Base-by-base conservation (phyloP, 192 early-diverging fungal genomes). In the Geranomyces variabilis region DNA sequence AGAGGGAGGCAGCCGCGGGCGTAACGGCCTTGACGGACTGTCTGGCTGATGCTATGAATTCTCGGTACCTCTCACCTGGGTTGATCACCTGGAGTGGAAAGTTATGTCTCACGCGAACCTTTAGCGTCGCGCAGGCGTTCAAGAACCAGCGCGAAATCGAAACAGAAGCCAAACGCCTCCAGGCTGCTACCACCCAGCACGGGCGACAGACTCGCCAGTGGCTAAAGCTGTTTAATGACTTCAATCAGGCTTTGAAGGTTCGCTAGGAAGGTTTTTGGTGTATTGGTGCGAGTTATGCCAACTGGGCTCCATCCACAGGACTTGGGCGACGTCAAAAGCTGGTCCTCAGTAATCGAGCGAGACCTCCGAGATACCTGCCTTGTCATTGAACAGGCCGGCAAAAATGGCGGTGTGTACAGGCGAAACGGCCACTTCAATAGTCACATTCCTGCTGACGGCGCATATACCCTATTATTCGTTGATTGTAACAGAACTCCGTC, bases 311-410 rank as follows among this genome's bases (percentile, higher is more conserved):
- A 10, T n/a, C 28, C 21, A 61, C 77, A 92, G 87, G 91, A 96
- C 70, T 81, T 96, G 15, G 94, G 94, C 22, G 91, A 94, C 72
- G 90, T 94, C 21, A 81, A 90, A 49, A 91, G 92, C 73, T 96
- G 94, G 94, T 91, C 90, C 0, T 77, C 86, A 28, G 88, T 91
- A 19, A 93, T 96, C 33, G 92, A 94, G 43, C 78, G 81, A 67
- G 94, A 96, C 71, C 90, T 94, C 89, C 79, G 81, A 56, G 88
- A 90, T 45, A 86, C 92, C 19, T 67, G 66, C 48, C 24, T 34
- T 36, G 44, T 45, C 17, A 51, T 68, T 0, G 66, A 69, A 15
- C 51, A 55, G 3, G 51, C 51, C 3, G 36, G 5, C 36, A 41
- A 10, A 41, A 41, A 41, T 41, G 5, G 10, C 5, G 5, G 36